Evolutionary conservation across 352 stramenopile genomes (phyloP), one percentile per base, ranked within the genome.

Genomic region (Plasmopara viticola): DNA sequence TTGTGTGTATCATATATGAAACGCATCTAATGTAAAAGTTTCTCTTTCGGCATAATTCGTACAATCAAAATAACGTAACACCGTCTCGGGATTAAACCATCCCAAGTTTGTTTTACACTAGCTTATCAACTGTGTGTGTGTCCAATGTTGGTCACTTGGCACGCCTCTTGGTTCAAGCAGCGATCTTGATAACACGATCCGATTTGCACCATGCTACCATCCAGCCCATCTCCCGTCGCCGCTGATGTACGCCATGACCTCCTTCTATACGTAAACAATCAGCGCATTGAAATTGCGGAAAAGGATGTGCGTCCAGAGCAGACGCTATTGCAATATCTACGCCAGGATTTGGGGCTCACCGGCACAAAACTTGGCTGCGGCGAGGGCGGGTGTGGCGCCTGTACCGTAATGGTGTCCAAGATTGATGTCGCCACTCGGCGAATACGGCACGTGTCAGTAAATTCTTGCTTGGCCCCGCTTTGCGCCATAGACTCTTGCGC

Each of bases 361-460:
- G 84, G 82, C 50, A 93, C 84, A 2, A 96, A 95, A 53, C 72
- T 95, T 15, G 92, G 91, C 54, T 99, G 95, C 52, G 90, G 87
- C 1, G 95, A 98, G 59, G 95, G 95, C 34, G 95, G 95, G 31
- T 98, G 95, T 53, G 95, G 95, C 37, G 95, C 95, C 12, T 98
- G 95, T 61, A 98, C 90, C 6, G 94, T 98, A 42, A 96, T 97
- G 72, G 66, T 98, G 9, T 90, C 83, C 35, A 74, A 72, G 42
- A 83, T 78, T 38, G 72, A 90, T 54, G 53, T 71, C 7, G 48
- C 59, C 25, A 51, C 63, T 0, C 58, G 73, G 8, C 57, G 62
- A 18, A 70, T 90, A 57, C 66, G 66, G 29, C 84, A 95, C 44
- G 52, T 78, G 34, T 84, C 85, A 2, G 84, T 96, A 18, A 97